Conservation (phyloP, 2,329 filamentous ascomycete species). For the Decorospora gaudefroyi region DNA sequence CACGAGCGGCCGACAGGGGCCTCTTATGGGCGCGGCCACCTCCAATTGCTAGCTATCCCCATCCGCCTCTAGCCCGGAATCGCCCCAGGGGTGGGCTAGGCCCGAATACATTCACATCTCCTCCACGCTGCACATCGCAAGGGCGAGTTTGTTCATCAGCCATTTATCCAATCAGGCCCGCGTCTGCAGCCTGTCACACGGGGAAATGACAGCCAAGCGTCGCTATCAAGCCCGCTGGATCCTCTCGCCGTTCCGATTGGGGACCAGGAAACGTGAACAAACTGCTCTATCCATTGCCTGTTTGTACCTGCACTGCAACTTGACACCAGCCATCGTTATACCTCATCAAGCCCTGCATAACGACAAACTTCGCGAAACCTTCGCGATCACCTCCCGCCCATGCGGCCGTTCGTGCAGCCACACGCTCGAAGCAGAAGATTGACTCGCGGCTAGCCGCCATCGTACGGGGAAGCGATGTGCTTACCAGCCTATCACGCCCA, state of each 20-base stretch:
- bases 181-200: constrained; percentile 12
- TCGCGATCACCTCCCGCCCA: constrained; percentile 16
- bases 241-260: too few relatives aligned
- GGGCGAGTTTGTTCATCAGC: constrained; percentile 20
- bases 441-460: constrained; percentile 31
- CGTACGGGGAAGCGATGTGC: constrained; percentile 26
- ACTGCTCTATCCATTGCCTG: too few relatives aligned
- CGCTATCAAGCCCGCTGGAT: too few relatives aligned
- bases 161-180: constrained; percentile 15
- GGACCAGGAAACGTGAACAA: too few relatives aligned
- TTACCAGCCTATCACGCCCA: constrained; percentile 34
- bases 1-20: constrained; percentile 31
- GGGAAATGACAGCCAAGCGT: constrained; percentile 18
- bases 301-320: too few relatives aligned
- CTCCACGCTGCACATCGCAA: constrained; percentile 22
- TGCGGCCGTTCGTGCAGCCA: constrained; percentile 33
- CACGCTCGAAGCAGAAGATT: constrained; percentile 17
- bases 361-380: constrained; percentile 13
- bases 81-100: constrained; percentile 32
- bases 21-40: constrained; percentile 21
- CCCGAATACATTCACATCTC: constrained; percentile 24
- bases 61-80: constrained; percentile 31
- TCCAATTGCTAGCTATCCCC: constrained; percentile 13
- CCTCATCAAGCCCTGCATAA: constrained; percentile 14
- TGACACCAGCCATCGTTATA: too few relatives aligned